Percentiles rank a stretch among this genome's conserved stretches.
phyloP scores from a whole-genome alignment of 768 basidiomycete species.

The Mrakia frigida region DNA sequence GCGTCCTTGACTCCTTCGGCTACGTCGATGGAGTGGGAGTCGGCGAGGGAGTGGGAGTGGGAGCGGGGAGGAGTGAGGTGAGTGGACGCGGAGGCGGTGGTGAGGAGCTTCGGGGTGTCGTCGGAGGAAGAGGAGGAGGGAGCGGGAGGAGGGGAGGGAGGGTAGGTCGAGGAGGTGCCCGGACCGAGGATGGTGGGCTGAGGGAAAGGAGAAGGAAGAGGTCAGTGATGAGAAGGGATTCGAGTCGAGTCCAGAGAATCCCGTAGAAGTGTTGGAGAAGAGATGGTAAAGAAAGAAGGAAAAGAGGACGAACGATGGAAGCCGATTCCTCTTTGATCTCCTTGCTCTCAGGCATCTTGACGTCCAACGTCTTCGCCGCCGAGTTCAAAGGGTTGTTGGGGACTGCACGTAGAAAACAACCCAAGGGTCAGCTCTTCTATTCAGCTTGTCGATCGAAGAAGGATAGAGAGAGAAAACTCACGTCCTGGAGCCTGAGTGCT shows the following conservation, averaged over 20 bases:
- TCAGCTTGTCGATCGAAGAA: too few species aligned
- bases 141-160: not conserved
- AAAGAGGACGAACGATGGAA: not conserved
- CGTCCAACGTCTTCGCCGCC: not conserved
- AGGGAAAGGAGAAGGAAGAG: not conserved
- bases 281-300: not conserved
- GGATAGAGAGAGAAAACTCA: not conserved
- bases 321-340: not conserved
- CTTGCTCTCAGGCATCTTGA: not conserved
- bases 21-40: constrained; percentile 15
- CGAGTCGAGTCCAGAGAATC: not conserved
- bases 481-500: not conserved
- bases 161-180: not conserved
- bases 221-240: not conserved
- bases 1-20: constrained; percentile 3
- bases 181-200: constrained; percentile 12
- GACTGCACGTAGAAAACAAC: not conserved
- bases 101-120: not conserved
- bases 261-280: not conserved
- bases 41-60: not conserved
- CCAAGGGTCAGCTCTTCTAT: not conserved
- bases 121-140: not conserved
- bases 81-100: constrained; percentile 9
- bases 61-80: constrained; percentile 8
- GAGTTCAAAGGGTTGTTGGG: constrained; percentile 5